Base-by-base conservation (phyloP, 768 basidiomycete species). In the Leccinum rimulosum region DNA sequence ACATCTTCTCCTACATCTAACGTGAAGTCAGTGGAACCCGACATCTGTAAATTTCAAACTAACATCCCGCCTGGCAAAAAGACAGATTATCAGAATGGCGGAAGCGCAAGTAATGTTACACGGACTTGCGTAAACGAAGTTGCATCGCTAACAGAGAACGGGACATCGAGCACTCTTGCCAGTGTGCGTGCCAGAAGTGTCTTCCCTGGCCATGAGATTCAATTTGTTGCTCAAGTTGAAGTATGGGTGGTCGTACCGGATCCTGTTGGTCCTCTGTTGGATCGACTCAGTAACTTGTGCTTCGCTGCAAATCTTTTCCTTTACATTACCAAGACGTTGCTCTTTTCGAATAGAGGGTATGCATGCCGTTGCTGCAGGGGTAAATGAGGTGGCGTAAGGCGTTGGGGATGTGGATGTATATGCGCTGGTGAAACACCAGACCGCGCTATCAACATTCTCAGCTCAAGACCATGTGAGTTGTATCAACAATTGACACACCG, bases 1-100 rank as follows among this genome's bases (percentile, higher is more conserved):
- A 97, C 95, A 69, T 98, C 96, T 68, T 97, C 96, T 63, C 95
- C 95, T 50, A 98, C 93, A 75, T 97, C 91, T 94, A 64, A 30
- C 52, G 17, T 50, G 33, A 53, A 36, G 60, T 66, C 25, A 65
- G 62, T 38, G 50, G 3, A 45, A 30, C 22, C 15, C 25, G 4
- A 56, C 33, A 22, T 35, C 19, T 61, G 35, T 38, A 51, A 35
- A 49, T 52, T 22, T n/a, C 50, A 51, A 52, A 79, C 86, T 71
- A 50, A 89, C 89, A 90, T 73, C 88, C 88, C 10, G 88, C 88
- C 87, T 91, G 50, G 35, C 2, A 50, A 45, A 43, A 45, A 19
- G 17, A 52, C 50, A 19, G 54, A 57, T 55, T 40, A 55, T 60
- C n/a, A 64, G 54, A 31, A 52, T 52, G 31, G 47, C 25, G 50